Base-by-base conservation (phyloP, 2,329 filamentous ascomycete species). In the Ophiostoma ips region DNA sequence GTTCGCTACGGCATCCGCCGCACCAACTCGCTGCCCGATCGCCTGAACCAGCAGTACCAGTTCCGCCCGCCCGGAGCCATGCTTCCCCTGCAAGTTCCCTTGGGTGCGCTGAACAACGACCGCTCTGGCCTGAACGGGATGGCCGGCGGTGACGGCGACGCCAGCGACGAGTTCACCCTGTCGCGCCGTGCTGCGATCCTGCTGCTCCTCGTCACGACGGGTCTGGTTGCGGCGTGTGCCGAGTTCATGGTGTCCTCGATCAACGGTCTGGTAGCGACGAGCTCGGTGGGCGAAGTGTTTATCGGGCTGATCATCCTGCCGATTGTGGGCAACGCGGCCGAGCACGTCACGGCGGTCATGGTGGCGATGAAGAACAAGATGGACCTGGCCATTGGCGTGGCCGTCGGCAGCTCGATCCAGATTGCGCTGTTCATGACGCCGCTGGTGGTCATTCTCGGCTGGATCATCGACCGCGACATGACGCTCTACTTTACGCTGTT, bases 401-500 rank as follows among this genome's bases (percentile, higher is more conserved):
- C 81, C 5, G 73, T 86, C 8, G 82, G 82, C 50, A 81, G 75
- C 55, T 81, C 77, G 46, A 84, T 86, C 57, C 82, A 86, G 64
- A 84, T 86, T 61, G 77, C 81, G 13, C 68, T 86, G 8, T 82
- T 85, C 60, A 72, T 85, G 48, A 84, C 81, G 4, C 82, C 82
- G 0, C 67, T 85, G 16, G 73, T 84, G 31, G 81, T 86, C 31
- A 77, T 85, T 21, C 68, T 85, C 18, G 82, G 81, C n/a, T 86
- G 82, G 82, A 74, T 73, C 53, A 74, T 84, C 63, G 66, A 72
- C 53, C 75, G 75, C 53, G 71, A 80, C n/a, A 84, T 86, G 80
- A 76, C 83, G 28, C 72, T 94, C 33, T 88, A 90, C 68, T 94
- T 94, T 64, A 87, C 87, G 53, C 74, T 87, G 46, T 94, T 94